These are phyloP conservation scores for Gleditsia sinensis DNA, from an alignment of 306 rosid genomes.

Conservation along the genomic window DNA sequence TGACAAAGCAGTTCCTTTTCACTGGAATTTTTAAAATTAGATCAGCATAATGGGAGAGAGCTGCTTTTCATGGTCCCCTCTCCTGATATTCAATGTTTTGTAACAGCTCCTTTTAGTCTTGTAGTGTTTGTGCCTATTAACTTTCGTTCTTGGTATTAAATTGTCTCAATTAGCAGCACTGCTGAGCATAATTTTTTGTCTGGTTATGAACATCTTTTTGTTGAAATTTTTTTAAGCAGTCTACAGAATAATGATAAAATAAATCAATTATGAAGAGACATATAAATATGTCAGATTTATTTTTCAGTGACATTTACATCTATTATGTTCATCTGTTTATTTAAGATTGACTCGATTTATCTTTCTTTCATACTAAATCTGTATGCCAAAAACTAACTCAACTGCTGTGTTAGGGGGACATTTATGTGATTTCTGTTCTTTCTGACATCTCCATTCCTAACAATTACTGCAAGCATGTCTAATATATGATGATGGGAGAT, in stretches of 20 bases:
- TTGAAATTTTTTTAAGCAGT: too few relatives aligned
- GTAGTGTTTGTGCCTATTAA: conserved; percentile 23
- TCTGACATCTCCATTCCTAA: background rate
- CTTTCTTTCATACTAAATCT: too few relatives aligned
- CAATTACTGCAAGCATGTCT: background rate
- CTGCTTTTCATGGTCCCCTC: conserved; percentile 33
- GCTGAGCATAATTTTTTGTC: background rate
- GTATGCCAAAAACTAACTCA: background rate
- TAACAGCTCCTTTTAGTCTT: conserved; percentile 34
- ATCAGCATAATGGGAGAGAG: conserved; percentile 32
- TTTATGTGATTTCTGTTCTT: conserved; percentile 20
- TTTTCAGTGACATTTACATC: too few relatives aligned
- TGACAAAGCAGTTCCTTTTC: conserved; percentile 27
- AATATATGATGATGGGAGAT: background rate
- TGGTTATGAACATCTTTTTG: conserved; percentile 7
- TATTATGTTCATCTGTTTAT: too few relatives aligned
- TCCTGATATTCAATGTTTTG: conserved; percentile 27
- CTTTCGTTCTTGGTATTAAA: conserved; percentile 25
- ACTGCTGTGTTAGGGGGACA: background rate
- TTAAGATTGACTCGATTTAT: too few relatives aligned
- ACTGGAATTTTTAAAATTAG: conserved; percentile 33
- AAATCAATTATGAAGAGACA: too few relatives aligned
- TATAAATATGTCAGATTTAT: too few relatives aligned
- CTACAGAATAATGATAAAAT: too few relatives aligned
- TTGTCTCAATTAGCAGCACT: conserved; percentile 20